Conservation (phyloP, 2,329 filamentous ascomycete species). For the Massarina eburnea region DNA sequence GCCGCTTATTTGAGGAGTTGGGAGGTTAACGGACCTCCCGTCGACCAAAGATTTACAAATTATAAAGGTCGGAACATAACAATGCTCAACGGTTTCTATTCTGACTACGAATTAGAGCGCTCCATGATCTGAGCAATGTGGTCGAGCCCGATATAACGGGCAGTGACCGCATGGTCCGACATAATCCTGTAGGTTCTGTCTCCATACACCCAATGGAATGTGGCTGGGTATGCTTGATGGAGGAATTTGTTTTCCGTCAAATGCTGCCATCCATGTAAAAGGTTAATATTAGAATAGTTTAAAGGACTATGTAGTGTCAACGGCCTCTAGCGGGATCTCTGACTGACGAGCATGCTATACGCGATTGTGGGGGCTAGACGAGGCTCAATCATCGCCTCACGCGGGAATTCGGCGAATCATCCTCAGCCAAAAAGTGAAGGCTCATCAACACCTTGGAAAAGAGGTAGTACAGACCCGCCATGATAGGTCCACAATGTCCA, state of each 20-base stretch:
- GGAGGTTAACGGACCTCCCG: not conserved
- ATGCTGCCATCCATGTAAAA: constrained; percentile 6
- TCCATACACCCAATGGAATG: constrained; percentile 7
- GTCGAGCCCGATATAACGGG: constrained; percentile 1
- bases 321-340: not conserved
- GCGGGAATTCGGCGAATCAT: not conserved
- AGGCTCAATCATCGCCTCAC: constrained; percentile 1
- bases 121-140: constrained; percentile 12
- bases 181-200: constrained; percentile 2
- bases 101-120: not conserved
- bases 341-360: not conserved
- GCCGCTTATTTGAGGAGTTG: not conserved
- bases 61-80: not conserved
- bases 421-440: not conserved
- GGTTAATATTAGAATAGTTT: constrained; percentile 7
- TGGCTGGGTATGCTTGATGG: not conserved
- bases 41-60: not conserved
- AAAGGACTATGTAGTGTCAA: not conserved
- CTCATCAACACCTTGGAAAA: not conserved
- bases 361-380: not conserved
- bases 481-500: not conserved
- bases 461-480: not conserved
- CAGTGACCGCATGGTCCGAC: constrained; percentile 2
- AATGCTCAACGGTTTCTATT: not conserved
- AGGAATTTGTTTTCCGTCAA: constrained; percentile 2